These are phyloP conservation scores for Tilletia horrida DNA, from an alignment of 1,284 basidiomycete species.

Conservation along the genomic window DNA sequence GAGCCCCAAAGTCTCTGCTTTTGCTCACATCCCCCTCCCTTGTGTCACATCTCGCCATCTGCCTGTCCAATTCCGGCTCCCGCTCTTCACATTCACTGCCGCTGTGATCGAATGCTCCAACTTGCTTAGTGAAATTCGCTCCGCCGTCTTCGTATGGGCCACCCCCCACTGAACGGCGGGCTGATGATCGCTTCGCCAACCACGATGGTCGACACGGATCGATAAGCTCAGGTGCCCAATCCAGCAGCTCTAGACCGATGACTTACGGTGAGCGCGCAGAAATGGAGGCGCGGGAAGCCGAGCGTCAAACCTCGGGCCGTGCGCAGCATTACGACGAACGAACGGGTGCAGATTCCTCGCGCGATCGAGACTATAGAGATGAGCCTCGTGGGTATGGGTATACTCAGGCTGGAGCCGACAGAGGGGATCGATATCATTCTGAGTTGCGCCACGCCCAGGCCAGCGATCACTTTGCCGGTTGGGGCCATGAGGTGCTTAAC, in stretches of 20 bases:
- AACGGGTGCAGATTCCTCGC: not conserved
- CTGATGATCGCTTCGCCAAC: not conserved
- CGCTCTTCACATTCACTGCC: not conserved
- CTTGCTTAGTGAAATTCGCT: not conserved
- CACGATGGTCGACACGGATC: not conserved
- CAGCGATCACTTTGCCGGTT: too few relatives aligned
- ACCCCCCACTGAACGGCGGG: not conserved
- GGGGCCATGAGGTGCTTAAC: too few relatives aligned
- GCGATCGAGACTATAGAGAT: too few relatives aligned
- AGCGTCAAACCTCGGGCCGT: not conserved
- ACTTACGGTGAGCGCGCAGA: slow-evolving; percentile 4
- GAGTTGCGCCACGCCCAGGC: too few relatives aligned
- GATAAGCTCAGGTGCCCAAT: not conserved
- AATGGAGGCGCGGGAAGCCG: not conserved
- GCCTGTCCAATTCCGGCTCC: not conserved
- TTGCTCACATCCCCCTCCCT: not conserved
- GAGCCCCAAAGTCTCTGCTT: not conserved
- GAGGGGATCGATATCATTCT: too few relatives aligned
- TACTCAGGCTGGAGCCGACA: too few relatives aligned
- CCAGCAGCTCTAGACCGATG: slow-evolving; percentile 10
- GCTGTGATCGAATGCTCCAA: not conserved
- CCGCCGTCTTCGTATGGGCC: slow-evolving; percentile 2
- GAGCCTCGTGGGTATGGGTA: too few relatives aligned
- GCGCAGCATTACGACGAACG: not conserved
- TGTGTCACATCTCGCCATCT: not conserved